Base-by-base conservation (phyloP, 306 rosid genomes). In the Acacia crassicarpa region DNA sequence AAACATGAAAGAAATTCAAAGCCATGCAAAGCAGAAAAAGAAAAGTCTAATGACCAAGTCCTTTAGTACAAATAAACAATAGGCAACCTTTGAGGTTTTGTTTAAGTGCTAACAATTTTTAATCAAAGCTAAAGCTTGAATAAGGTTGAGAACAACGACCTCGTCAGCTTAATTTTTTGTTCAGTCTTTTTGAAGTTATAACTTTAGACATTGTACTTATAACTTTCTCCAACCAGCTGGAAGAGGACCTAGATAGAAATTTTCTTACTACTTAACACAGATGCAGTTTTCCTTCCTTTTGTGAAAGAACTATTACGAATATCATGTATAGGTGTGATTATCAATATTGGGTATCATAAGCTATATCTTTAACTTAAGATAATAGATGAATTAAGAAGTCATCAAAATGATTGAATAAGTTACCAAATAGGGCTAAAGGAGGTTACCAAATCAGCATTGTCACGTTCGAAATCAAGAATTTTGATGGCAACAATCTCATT, bases 391-490 rank as follows among this genome's bases (percentile, higher is more conserved):
- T 38, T 38, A 38, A 13, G 23, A 25, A 22, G 22, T 6, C 40
- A 10, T 10, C 53, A 20, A 19, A 32, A 61, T 27, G 35, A 10
- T 16, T 20, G 61, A 4, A 46, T 4, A 7, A 32, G 33, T 4
- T n/a, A 75, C 7, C 13, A 27, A 0, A 12, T 0, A 23, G 8
- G 4, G 19, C 20, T 2, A 67, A 65, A 38, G 3, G 11, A 4
- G 10, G 19, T 44, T 90, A 95, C 98, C 91, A 95, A 92, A 90
- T 95, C 94, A 58, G 90, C 87, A 82, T 93, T 92, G 33, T 91
- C 92, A 17, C 94, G 94, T 84, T 95, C 98, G 77, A 91, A 91
- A 85, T 95, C 99, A 45, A 93, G 94, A 63, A 95, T 93, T 79
- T 95, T 95, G 80, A 95, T 89, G 79, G 99, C 98, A 33, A 93